Conservation (phyloP, 768 basidiomycete species). For the Lentinula sp. region DNA sequence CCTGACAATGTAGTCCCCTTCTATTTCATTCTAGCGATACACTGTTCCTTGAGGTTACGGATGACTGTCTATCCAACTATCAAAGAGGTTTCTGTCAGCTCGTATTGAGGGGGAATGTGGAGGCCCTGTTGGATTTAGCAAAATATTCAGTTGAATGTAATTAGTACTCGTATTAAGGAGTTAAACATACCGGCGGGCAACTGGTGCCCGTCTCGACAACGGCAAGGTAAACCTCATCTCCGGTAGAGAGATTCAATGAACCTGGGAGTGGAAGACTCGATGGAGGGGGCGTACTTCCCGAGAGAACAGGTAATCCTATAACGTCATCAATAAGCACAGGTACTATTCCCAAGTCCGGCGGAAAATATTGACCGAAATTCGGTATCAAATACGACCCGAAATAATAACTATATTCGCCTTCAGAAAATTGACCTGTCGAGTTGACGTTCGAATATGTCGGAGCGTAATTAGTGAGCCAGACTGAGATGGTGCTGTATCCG, state of each 20-base stretch:
- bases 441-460: constrained; percentile 13
- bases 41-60: too few relatives aligned
- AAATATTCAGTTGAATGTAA: background rate
- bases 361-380: constrained; percentile 10
- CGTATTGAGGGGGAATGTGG: constrained; percentile 13
- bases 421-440: constrained; percentile 11
- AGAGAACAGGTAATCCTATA: constrained; percentile 9
- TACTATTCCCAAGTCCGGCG: background rate
- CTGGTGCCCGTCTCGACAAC: constrained; percentile 15
- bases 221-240: constrained; percentile 12
- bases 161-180: background rate
- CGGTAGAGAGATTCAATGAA: background rate
- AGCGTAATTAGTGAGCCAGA: constrained; percentile 13
- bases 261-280: constrained; percentile 12
- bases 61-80: background rate
- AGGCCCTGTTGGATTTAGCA: background rate
- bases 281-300: constrained; percentile 7
- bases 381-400: constrained; percentile 7
- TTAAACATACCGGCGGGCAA: constrained; percentile 14
- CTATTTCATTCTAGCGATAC: too few relatives aligned
- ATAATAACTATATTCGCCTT: constrained; percentile 7
- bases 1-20: too few relatives aligned
- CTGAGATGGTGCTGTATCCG: constrained; percentile 14
- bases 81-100: constrained; percentile 4
- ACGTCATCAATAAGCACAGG: background rate